These are phyloP conservation scores for Cyberlindnera galapagoensis DNA, from an alignment of 805 yeast genomes.

Conservation along the genomic window DNA sequence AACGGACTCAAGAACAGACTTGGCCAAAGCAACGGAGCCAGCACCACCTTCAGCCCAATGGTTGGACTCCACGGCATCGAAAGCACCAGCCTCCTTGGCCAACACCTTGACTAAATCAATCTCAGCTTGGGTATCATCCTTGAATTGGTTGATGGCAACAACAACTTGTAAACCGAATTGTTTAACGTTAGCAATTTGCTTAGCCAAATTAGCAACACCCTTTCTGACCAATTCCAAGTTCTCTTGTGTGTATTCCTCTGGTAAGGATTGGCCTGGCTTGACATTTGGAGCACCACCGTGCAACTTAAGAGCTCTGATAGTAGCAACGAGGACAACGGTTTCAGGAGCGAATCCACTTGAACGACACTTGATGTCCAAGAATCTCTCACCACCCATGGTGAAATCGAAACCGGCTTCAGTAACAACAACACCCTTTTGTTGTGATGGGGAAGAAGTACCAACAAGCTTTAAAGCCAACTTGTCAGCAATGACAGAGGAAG, in stretches of 20 bases:
- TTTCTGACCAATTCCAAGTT: constrained; percentile 59
- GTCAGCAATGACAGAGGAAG: constrained; percentile 78
- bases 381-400: constrained; percentile 90
- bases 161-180: constrained; percentile 72
- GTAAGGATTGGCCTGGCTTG: constrained; percentile 76
- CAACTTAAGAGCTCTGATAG: constrained; percentile 76
- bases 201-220: constrained; percentile 71
- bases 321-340: constrained; percentile 74
- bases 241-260: constrained; percentile 66
- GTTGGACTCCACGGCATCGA: constrained; percentile 71
- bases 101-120: constrained; percentile 61
- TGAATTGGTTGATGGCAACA: constrained; percentile 77
- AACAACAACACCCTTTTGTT: constrained; percentile 66
- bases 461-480: constrained; percentile 74
- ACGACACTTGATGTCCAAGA: constrained; percentile 75
- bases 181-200: constrained; percentile 69
- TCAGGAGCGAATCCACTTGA: constrained; percentile 76
- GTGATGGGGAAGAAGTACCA: constrained; percentile 51
- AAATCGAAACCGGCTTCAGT: constrained; percentile 89
- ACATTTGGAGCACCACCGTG: constrained; percentile 91
- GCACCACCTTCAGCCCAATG: constrained; percentile 86
- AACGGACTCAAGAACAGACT: constrained; percentile 60
- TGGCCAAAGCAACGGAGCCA: constrained; percentile 71
- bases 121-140: constrained; percentile 64
- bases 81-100: constrained; percentile 72